Evolutionary conservation across 306 rosid species (phyloP).

Genomic region (Vigna reflexopilosa): DNA sequence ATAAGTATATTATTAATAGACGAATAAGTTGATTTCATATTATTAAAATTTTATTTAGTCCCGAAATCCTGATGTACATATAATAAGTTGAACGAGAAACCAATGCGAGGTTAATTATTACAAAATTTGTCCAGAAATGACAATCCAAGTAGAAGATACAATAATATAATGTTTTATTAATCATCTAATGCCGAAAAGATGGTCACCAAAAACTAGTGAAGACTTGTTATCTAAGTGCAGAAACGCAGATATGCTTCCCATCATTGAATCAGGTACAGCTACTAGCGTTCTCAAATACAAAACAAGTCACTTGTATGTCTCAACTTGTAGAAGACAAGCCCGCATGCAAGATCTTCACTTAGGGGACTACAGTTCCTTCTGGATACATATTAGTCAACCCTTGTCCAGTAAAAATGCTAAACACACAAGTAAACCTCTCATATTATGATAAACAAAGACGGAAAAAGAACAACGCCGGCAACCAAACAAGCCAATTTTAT

Average conservation of each 20-base stretch:
- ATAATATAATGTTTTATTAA: not conserved
- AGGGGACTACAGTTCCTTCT: conserved; percentile 42
- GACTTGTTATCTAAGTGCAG: conserved; percentile 25
- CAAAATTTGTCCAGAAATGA: conserved; percentile 18
- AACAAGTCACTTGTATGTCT: conserved; percentile 39
- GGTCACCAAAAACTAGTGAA: conserved; percentile 8
- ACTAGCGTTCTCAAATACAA: conserved; percentile 43
- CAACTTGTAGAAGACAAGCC: conserved; percentile 43
- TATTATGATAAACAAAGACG: conserved; percentile 1
- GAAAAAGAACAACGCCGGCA: conserved; percentile 25
- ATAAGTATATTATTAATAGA: too few species aligned
- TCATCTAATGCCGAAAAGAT: conserved; percentile 9
- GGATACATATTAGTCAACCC: conserved; percentile 45
- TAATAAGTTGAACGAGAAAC: not conserved
- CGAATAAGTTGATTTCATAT: not conserved
- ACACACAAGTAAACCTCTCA: conserved; percentile 43
- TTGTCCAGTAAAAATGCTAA: conserved; percentile 45
- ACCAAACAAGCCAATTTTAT: conserved; percentile 42
- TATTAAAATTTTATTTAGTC: not conserved
- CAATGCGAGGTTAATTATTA: not conserved
- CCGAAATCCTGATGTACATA: not conserved
- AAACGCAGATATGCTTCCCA: conserved; percentile 41
- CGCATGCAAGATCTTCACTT: conserved; percentile 38
- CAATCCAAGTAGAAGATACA: not conserved
- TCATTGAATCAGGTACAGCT: conserved; percentile 37